Conservation (phyloP, 2,329 filamentous ascomycete species). For the Penicillium sp. region DNA sequence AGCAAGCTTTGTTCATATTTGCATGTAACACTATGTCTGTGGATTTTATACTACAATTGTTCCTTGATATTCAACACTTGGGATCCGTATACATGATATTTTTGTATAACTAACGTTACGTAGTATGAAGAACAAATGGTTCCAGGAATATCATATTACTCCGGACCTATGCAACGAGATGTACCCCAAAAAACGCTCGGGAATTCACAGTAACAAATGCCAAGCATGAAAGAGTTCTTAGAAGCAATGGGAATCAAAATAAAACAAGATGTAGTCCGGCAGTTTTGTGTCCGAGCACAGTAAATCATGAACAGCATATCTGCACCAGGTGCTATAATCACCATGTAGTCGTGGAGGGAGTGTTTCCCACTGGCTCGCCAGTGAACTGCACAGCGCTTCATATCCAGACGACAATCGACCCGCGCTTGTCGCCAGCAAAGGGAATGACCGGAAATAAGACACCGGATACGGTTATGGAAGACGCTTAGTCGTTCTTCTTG, state of each 20-base stretch:
- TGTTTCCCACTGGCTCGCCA: background rate
- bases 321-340: background rate
- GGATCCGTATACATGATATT: background rate
- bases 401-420: slow-evolving; percentile 14
- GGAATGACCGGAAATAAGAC: background rate
- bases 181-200: slow-evolving; percentile 14
- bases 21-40: slow-evolving; percentile 14
- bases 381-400: slow-evolving; percentile 4
- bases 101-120: slow-evolving; percentile 1
- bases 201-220: slow-evolving; percentile 21
- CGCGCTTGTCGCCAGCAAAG: slow-evolving; percentile 25
- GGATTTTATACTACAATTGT: background rate
- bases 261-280: background rate
- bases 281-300: background rate
- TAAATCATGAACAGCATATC: background rate
- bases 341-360: background rate
- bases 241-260: slow-evolving; percentile 1
- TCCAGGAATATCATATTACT: slow-evolving; percentile 18
- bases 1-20: slow-evolving; percentile 7
- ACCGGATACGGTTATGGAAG: slow-evolving; percentile 6
- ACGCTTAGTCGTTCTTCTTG: slow-evolving; percentile 57
- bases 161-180: slow-evolving; percentile 19
- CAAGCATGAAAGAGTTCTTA: slow-evolving; percentile 8
- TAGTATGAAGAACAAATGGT: slow-evolving; percentile 14
- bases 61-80: background rate